Base-by-base conservation (phyloP, 75 land plant genomes). In the Chamaecyparis obtusa region DNA sequence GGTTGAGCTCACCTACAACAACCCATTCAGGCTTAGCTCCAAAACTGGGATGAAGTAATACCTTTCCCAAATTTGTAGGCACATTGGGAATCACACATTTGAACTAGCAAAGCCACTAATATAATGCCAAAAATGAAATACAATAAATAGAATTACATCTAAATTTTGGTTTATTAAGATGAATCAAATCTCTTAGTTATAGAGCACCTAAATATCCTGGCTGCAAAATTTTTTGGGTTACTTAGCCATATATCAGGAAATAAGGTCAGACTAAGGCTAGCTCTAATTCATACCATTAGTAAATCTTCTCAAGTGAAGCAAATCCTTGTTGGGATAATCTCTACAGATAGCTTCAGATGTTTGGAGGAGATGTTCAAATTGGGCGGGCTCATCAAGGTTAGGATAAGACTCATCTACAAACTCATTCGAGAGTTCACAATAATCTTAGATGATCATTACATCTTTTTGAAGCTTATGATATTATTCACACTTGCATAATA, bases 381-480 rank as follows among this genome's bases (percentile, higher is more conserved):
- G 97, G 14, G 97, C n/a, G n/a, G n/a, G 98, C 87, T 95, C 96
- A 75, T 96, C 98, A 69, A 95, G 91, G 81, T 96, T 94, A 7
- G 98, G 98, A 83, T 96, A 95, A 69, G 95, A 95, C 39, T 95
- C 96, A 60, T 95, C 98, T 4, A 94, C 93, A 67, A 88, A 89
- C 55, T 93, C 91, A 85, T 96, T 92, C 43, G 95, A 86, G 16
- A 97, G 92, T 71, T 97, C 99, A 86, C 98, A 96, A 51, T 94
- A 92, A 57, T 97, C 97, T 97, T 97, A 97, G 43, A 97, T 93
- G 90, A 97, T 91, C 99, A 96, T 95, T 85, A 89, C 91, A 5
- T 86, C 88, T 83, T 85, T 94, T 74, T 95, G 84, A 55, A 95
- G 71, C 51, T 90, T 90, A 13, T 89, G 88, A 87, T 92, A 97